phyloP scores from a whole-genome alignment of 192 early-diverging fungal species.

The Spinellus fusiger region DNA sequence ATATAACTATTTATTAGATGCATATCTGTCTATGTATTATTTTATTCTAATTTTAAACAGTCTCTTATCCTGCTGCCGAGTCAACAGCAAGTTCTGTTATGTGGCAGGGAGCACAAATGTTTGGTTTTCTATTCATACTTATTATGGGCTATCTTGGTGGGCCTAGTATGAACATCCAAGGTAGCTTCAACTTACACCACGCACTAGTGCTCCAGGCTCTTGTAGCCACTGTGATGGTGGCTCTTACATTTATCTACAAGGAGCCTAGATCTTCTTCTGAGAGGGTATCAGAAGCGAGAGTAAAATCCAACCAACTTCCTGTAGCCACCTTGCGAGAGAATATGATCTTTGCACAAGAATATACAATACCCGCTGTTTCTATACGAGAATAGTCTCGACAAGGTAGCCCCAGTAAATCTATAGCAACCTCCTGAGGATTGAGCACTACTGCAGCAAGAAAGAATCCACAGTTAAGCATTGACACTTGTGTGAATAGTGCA shows the following conservation, averaged over 20 bases:
- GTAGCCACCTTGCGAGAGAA: too few species aligned
- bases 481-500: too few species aligned
- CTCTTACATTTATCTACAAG: constrained; percentile 19
- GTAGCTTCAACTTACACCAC: constrained; percentile 16
- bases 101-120: constrained; percentile 28
- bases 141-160: constrained; percentile 26
- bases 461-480: too few species aligned
- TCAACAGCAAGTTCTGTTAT: constrained; percentile 25
- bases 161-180: constrained; percentile 2
- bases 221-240: constrained; percentile 5
- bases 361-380: too few species aligned
- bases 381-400: too few species aligned
- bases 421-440: too few species aligned
- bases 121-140: constrained; percentile 25
- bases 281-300: constrained; percentile 7
- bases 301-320: too few species aligned
- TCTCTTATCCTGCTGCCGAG: constrained; percentile 27
- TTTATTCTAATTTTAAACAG: constrained; percentile 9
- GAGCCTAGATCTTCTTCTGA: constrained; percentile 12
- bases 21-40: background rate
- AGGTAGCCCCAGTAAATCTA: too few species aligned
- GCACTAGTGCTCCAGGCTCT: constrained; percentile 22
- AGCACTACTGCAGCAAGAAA: too few species aligned
- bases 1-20: background rate
- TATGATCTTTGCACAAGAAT: too few species aligned